These are phyloP conservation scores for Solanum sitiens DNA, from an alignment of 257 asterid genomes.

Conservation along the genomic window DNA sequence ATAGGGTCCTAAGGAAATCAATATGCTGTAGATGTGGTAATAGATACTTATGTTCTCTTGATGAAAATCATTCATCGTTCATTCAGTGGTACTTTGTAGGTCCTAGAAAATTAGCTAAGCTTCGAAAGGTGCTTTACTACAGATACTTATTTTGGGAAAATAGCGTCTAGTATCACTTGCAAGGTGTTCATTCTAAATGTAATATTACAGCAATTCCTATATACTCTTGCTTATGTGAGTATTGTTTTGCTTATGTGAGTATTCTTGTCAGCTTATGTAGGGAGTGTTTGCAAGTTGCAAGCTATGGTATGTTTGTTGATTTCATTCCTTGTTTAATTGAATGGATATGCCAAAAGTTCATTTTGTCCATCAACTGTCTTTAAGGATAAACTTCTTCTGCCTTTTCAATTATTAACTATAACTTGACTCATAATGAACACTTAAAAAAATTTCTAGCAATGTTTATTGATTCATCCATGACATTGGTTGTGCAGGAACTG, in stretches of 20 bases:
- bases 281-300: neutral
- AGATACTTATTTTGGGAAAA: neutral
- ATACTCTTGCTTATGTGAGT: neutral
- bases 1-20: neutral
- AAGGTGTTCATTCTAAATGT: neutral
- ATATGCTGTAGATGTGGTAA: neutral
- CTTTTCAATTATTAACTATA: neutral
- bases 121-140: neutral
- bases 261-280: neutral
- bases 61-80: neutral
- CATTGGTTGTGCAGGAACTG: constrained; percentile 43
- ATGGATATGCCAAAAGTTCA: neutral
- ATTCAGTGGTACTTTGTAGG: neutral
- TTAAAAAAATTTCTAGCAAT: neutral
- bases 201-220: neutral
- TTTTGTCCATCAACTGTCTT: neutral
- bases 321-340: neutral
- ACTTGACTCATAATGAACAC: neutral
- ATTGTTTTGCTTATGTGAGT: neutral
- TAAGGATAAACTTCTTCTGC: neutral
- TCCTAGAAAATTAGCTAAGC: neutral
- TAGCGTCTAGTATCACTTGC: neutral
- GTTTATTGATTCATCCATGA: neutral
- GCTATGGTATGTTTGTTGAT: neutral
- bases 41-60: neutral